Evolutionary conservation across 148 eudicot species (phyloP), one percentile per base, ranked within the genome.

Genomic region (Rhododendron henanense): DNA sequence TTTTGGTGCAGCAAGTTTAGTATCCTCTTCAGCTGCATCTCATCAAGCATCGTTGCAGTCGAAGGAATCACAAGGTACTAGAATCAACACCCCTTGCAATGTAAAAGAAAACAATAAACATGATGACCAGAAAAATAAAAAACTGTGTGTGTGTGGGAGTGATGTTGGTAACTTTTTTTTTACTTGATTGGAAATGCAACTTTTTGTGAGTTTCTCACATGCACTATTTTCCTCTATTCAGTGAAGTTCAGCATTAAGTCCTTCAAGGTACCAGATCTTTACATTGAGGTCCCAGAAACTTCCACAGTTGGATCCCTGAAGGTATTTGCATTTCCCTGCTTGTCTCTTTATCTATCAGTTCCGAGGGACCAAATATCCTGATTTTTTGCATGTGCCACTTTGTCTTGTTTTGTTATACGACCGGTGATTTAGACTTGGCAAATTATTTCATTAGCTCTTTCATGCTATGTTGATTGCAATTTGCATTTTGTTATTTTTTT

Each of bases 221-320:
- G 47, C 47, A 33, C 31, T 44, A 55, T 79, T 53, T 85, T 86
- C 87, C 23, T 87, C 84, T 9, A n/a, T 89, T 80, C 98, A 97
- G 99, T 97, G 89, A 94, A 94, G 87, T 93, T 97, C 79, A 93
- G 93, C 91, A 97, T 97, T 5, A 94, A 95, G 90, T 95, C 99
- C 83, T 97, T 97, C 85, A 93, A 86, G 87, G 98, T 97, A 85
- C 99, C 98, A 51, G 99, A 97, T 88, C 96, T 97, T 81, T 93
- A 91, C 86, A 88, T 97, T 81, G 98, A 97, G 93, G 96, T 95
- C 86, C 96, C 99, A 10, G 98, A 95, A 92, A 92, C 87, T 88
- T 89, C 96, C 84, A 95, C 98, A 31, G 95, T 97, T 69, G 98
- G 96, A 87, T 94, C 98, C 39, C 91, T 97, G 67, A 97, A 95